phyloP scores from a whole-genome alignment of 2,329 filamentous ascomycete genomes.

The Corinectria fuckeliana region DNA sequence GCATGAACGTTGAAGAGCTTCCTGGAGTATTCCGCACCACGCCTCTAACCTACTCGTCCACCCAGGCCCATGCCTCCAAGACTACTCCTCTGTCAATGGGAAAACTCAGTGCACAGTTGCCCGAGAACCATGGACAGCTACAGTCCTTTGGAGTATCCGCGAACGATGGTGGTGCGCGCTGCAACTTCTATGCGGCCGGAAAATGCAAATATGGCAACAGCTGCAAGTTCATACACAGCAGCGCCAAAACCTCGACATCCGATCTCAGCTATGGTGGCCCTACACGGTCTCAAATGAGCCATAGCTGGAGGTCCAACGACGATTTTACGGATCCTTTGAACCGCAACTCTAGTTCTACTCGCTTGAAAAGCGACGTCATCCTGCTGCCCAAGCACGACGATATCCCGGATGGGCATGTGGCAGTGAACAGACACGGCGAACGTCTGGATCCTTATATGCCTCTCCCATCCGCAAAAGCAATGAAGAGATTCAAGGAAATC shows the following conservation, averaged over 20 bases:
- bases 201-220: conserved; percentile 34
- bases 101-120: not conserved
- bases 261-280: conserved; percentile 18
- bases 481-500: conserved; percentile 23
- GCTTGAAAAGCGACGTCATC: conserved; percentile 17
- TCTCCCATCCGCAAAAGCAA: conserved; percentile 2
- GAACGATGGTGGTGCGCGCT: conserved; percentile 18
- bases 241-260: conserved; percentile 15
- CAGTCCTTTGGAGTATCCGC: not conserved
- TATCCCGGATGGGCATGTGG: conserved; percentile 21
- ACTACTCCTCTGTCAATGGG: not conserved
- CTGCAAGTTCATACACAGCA: conserved; percentile 26
- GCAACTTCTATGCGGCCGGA: conserved; percentile 27
- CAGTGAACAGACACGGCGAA: conserved; percentile 25
- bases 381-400: conserved; percentile 21
- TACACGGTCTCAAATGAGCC: conserved; percentile 13
- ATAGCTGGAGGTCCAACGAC: conserved; percentile 13
- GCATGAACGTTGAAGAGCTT: conserved; percentile 57
- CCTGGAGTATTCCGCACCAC: conserved; percentile 58
- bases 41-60: conserved; percentile 35
- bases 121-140: conserved; percentile 1
- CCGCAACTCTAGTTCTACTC: not conserved
- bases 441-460: conserved; percentile 28
- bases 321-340: conserved; percentile 11
- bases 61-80: conserved; percentile 6